Evolutionary conservation across 495 filamentous ascomycete genomes (phyloP).

Genomic region (Penicillium coffeae): DNA sequence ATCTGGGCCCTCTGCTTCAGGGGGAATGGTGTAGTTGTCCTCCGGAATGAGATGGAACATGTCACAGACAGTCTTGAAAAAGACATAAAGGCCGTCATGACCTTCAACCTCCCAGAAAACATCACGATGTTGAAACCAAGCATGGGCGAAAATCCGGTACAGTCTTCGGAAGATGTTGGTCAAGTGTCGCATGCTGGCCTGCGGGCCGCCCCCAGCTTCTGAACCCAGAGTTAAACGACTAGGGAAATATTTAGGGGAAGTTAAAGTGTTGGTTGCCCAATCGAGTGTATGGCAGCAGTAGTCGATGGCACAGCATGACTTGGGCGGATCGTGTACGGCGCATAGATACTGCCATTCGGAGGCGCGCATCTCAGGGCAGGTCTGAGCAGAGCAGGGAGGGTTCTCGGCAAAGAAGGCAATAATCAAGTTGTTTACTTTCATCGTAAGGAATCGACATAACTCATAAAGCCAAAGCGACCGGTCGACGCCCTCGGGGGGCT

Average conservation of each 20-base stretch:
- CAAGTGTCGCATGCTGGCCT: slow-evolving; percentile 70
- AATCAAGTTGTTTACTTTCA: slow-evolving; percentile 87
- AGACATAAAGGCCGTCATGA: slow-evolving; percentile 80
- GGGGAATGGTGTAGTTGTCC: slow-evolving; percentile 92
- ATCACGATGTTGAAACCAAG: slow-evolving; percentile 93
- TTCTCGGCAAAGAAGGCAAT: slow-evolving; percentile 86
- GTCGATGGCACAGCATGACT: slow-evolving; percentile 94
- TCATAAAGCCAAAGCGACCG: slow-evolving; percentile 94
- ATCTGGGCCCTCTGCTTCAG: slow-evolving; percentile 80
- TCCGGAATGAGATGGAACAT: slow-evolving; percentile 80
- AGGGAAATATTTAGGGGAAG: slow-evolving; percentile 86
- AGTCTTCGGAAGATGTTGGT: slow-evolving; percentile 91
- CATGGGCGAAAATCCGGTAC: slow-evolving; percentile 96
- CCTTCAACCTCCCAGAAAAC: slow-evolving; percentile 97
- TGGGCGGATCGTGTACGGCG: slow-evolving; percentile 92
- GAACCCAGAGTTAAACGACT: slow-evolving; percentile 71
- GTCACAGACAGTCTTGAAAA: slow-evolving; percentile 97
- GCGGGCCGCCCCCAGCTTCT: slow-evolving; percentile 56
- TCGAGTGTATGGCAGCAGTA: slow-evolving; percentile 98
- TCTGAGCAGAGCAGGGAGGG: slow-evolving; percentile 77
- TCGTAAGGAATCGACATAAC: slow-evolving; percentile 88
- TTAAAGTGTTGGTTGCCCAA: slow-evolving; percentile 89
- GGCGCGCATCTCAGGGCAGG: slow-evolving; percentile 97
- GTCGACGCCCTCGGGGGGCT: slow-evolving; percentile 74
- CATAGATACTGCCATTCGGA: slow-evolving; percentile 99